These are phyloP conservation scores for Spathaspora sp. DNA, from an alignment of 1,139 yeast species.

Conservation along the genomic window DNA sequence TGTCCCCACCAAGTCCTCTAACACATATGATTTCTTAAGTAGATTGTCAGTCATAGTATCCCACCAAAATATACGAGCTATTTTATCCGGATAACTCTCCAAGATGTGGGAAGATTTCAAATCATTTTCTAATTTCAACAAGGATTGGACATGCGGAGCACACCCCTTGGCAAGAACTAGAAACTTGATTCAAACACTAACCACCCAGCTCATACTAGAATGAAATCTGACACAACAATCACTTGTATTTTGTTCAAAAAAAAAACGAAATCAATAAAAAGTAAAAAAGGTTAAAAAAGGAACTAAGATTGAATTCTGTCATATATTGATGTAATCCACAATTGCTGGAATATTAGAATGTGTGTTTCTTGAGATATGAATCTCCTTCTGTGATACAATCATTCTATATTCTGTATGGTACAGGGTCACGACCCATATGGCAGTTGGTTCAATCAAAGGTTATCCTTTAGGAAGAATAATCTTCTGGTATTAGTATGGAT, in stretches of 20 bases:
- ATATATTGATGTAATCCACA: not conserved
- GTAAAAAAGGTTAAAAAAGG: not conserved
- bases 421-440: not conserved
- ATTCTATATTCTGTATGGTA: not conserved
- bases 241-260: not conserved
- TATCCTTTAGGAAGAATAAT: not conserved
- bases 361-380: not conserved
- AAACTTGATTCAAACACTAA: not conserved
- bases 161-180: not conserved
- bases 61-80: not conserved
- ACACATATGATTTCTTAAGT: not conserved
- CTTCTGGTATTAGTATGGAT: not conserved
- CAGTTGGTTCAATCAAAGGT: not conserved
- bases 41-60: not conserved
- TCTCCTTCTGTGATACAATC: slow-evolving; percentile 1
- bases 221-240: not conserved
- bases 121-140: not conserved
- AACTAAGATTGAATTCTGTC: not conserved
- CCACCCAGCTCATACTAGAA: slow-evolving; percentile 3
- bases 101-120: slow-evolving; percentile 1
- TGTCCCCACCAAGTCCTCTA: not conserved
- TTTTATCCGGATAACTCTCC: not conserved
- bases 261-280: slow-evolving; percentile 2
- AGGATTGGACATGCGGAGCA: not conserved
- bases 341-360: not conserved